These are phyloP conservation scores for Tardiomyces blankii DNA, from an alignment of 1,139 yeast genomes.

Conservation along the genomic window DNA sequence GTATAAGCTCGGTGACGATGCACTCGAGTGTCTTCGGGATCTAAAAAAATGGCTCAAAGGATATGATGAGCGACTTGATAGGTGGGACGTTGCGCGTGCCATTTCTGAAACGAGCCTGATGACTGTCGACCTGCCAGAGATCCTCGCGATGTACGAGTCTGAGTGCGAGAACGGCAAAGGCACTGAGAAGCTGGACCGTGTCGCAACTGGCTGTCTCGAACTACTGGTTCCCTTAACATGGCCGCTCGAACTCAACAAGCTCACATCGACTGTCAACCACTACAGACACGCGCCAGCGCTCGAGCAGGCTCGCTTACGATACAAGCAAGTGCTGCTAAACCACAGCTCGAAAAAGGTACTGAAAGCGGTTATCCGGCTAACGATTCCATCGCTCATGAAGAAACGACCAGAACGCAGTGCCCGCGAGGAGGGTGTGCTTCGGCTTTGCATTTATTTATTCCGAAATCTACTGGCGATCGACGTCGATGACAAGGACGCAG, in stretches of 20 bases:
- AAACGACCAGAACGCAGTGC: constrained; percentile 48
- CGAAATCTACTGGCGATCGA: constrained; percentile 70
- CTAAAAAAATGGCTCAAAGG: constrained; percentile 76
- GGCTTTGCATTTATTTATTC: constrained; percentile 61
- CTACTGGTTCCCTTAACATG: constrained; percentile 76
- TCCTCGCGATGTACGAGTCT: constrained; percentile 66
- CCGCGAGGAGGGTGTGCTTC: constrained; percentile 62
- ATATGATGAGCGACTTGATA: constrained; percentile 61
- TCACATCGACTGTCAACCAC: constrained; percentile 39
- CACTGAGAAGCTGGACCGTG: constrained; percentile 33
- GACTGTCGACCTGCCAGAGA: constrained; percentile 59
- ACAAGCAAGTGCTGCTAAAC: constrained; percentile 57
- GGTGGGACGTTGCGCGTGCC: constrained; percentile 78
- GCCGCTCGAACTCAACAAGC: constrained; percentile 58
- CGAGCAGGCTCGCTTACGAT: constrained; percentile 52
- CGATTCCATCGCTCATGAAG: constrained; percentile 47
- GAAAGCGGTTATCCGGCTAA: constrained; percentile 59
- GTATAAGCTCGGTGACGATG: constrained; percentile 83
- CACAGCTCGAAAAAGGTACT: constrained; percentile 52
- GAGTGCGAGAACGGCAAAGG: constrained; percentile 22
- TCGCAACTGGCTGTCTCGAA: constrained; percentile 65
- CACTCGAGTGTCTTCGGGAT: constrained; percentile 80
- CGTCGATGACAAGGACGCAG: constrained; percentile 38
- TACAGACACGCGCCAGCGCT: constrained; percentile 47
- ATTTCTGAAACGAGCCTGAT: constrained; percentile 75